These are phyloP conservation scores for Trichoderma simmonsii DNA, from an alignment of 2,329 filamentous ascomycete species.

Conservation along the genomic window DNA sequence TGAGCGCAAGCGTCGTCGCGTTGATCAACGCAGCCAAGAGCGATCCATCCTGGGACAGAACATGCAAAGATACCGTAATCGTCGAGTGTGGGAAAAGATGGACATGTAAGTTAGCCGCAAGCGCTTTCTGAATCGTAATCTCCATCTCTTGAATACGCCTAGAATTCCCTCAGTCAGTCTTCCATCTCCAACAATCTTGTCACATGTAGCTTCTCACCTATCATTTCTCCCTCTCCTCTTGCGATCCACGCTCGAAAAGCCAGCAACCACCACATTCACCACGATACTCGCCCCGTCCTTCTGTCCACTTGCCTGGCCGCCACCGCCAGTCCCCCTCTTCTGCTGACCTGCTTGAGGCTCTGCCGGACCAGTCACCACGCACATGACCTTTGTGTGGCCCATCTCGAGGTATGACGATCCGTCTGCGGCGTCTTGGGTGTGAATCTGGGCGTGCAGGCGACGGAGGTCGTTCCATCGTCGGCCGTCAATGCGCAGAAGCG, in stretches of 20 bases:
- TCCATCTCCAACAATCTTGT: background rate
- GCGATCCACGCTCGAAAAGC: constrained; percentile 83
- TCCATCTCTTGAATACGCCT: constrained; percentile 81
- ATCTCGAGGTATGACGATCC: constrained; percentile 93
- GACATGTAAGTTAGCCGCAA: constrained; percentile 74
- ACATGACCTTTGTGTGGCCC: constrained; percentile 97
- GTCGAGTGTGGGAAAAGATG: constrained; percentile 86
- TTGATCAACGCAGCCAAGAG: constrained; percentile 88
- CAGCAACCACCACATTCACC: constrained; percentile 80
- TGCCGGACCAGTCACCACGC: constrained; percentile 80
- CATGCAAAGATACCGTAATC: constrained; percentile 79
- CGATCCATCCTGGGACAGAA: constrained; percentile 86
- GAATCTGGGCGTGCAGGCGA: constrained; percentile 81
- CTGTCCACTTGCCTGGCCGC: constrained; percentile 38
- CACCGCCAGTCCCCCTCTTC: constrained; percentile 31
- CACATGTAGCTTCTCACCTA: constrained; percentile 55
- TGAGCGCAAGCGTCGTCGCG: constrained; percentile 82
- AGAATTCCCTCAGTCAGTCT: background rate
- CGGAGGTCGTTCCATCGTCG: constrained; percentile 97
- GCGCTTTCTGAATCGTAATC: constrained; percentile 72
- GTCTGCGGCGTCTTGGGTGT: constrained; percentile 87
- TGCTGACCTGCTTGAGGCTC: constrained; percentile 51
- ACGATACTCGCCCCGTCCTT: constrained; percentile 57
- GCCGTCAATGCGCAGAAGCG: constrained; percentile 76
- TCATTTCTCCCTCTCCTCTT: constrained; percentile 72